Base-by-base conservation (phyloP, 2,329 filamentous ascomycete genomes). In the Westerdykella sp. region DNA sequence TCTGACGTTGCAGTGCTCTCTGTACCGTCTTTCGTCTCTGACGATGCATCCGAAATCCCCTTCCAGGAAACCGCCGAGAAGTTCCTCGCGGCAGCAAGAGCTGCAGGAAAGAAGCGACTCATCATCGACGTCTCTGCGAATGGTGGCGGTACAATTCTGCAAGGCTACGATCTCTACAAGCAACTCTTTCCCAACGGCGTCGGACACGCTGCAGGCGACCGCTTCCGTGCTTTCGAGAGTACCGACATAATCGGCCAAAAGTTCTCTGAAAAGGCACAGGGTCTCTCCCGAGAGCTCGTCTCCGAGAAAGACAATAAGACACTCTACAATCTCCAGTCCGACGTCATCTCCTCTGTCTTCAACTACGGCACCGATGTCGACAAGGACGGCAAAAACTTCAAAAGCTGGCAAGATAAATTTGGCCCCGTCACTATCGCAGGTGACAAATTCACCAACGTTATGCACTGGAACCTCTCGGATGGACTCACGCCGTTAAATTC, bases 101-200 rank as follows among this genome's bases (percentile, higher is more conserved):
- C 69, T 9, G 71, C 69, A 1, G 75, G 74, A 44, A 81, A 80
- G 65, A 79, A 72, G 37, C 79, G 78, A 59, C 71, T 83, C 0
- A 73, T 83, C 10, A 67, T 84, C 23, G 79, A 83, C 50, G 62
- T 83, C 5, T 73, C 71, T 3, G 71, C 71, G 37, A 83, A 83
- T 50, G 75, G 73, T 2, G 80, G 80, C 34, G 80, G 80, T 18
- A 73, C 71, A 12, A 75, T 83, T 36, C 57, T 80, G 6, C 71
- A 76, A n/a, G 80, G 77, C 13, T 80, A 79, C 50, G 79, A 82
- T 54, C 69, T 84, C 21, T 82, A 83, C 66, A 76, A 77, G 41
- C 63, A 73, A 57, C 67, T 81, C 0, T 76, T 78, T 65, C 78
- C 77, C 0, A 48, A 53, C 5, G 62, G 69, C 11, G 65, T 73